These are phyloP conservation scores for Phytopythium oedochilum DNA, from an alignment of 352 stramenopile species.

Conservation along the genomic window DNA sequence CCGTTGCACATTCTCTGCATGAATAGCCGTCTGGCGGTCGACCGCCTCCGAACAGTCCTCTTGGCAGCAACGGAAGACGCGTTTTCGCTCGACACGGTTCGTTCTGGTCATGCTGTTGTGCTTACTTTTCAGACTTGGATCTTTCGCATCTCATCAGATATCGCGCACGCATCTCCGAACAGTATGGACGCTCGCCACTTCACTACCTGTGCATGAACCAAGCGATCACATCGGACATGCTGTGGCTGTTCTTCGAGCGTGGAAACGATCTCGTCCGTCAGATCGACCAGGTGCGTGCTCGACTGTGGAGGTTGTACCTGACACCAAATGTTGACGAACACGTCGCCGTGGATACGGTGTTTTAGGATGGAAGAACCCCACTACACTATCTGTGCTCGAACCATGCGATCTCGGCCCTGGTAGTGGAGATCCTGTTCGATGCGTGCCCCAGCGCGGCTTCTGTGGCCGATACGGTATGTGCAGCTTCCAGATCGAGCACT, in stretches of 20 bases:
- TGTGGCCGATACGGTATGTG: constrained; percentile 42
- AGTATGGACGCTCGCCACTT: constrained; percentile 56
- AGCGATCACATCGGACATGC: constrained; percentile 40
- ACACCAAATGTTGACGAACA: neutral
- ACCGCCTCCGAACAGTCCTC: constrained; percentile 32
- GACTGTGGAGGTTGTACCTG: neutral
- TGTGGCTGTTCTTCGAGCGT: constrained; percentile 74
- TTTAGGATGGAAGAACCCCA: constrained; percentile 47
- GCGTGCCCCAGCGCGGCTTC: constrained; percentile 51
- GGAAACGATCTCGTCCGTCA: constrained; percentile 44
- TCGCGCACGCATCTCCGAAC: neutral
- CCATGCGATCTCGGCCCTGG: constrained; percentile 31
- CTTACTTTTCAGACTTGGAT: neutral
- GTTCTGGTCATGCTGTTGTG: neutral
- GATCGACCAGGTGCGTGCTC: constrained; percentile 33
- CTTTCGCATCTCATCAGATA: neutral
- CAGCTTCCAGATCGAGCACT: neutral
- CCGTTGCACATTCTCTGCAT: constrained; percentile 63
- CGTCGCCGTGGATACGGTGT: neutral
- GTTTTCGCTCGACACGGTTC: constrained; percentile 45
- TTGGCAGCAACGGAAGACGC: constrained; percentile 36
- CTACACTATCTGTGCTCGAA: constrained; percentile 67
- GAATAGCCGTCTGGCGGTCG: constrained; percentile 38
- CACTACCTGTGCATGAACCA: constrained; percentile 73
- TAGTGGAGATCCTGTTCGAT: constrained; percentile 71